Percentiles rank a stretch among this genome's conserved stretches.
Conservation (phyloP, 2,329 filamentous ascomycete species). For the Colletotrichum chrysophilum region DNA sequence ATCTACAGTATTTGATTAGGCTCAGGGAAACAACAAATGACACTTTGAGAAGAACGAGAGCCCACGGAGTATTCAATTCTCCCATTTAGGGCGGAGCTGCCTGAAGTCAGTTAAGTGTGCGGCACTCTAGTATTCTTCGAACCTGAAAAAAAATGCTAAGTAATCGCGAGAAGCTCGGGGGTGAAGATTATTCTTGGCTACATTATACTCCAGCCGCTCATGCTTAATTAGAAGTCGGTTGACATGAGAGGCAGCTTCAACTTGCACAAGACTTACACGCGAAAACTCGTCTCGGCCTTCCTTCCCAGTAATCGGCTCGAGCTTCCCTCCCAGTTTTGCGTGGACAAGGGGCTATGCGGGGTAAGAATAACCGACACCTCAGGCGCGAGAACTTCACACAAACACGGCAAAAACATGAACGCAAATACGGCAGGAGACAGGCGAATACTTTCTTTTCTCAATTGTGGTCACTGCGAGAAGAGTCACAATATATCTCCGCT, state of each 20-base stretch:
- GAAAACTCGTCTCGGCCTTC: constrained; percentile 5
- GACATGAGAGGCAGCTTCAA: background rate
- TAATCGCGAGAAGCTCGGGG: background rate
- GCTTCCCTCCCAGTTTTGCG: background rate
- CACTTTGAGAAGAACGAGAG: background rate
- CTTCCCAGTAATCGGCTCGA: background rate
- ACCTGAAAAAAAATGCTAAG: background rate
- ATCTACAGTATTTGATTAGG: background rate
- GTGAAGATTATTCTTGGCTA: background rate
- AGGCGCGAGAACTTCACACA: background rate
- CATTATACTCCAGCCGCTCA: background rate
- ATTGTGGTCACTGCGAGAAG: background rate
- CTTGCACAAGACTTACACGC: background rate
- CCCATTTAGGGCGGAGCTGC: background rate
- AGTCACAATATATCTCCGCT: background rate
- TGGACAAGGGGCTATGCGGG: background rate
- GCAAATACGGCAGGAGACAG: background rate
- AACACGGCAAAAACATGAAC: background rate
- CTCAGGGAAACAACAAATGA: background rate
- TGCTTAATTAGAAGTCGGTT: background rate
- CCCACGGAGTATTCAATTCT: background rate
- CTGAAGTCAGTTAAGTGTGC: background rate
- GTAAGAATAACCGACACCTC: background rate
- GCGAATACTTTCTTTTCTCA: background rate
- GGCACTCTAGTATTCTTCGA: background rate